Evolutionary conservation across 1,284 basidiomycete genomes (phyloP).

Genomic region (Austroboletus olivaceoglutinosus): DNA sequence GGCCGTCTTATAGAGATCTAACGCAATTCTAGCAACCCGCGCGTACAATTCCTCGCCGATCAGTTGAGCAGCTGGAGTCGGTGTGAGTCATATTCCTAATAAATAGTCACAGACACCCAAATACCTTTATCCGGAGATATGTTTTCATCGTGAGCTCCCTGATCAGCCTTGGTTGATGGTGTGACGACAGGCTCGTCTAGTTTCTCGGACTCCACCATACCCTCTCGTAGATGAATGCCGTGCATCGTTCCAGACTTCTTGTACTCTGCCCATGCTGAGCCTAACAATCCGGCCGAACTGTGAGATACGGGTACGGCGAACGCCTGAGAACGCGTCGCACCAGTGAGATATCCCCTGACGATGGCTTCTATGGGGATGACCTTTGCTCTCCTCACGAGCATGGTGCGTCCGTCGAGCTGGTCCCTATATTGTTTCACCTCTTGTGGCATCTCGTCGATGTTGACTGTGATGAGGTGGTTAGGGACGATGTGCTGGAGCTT

Average conservation of each 20-base stretch:
- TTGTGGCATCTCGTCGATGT: conserved; percentile 71
- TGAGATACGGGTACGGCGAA: conserved; percentile 9
- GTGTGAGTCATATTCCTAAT: conserved; percentile 7
- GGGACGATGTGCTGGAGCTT: conserved; percentile 77
- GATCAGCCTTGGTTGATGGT: conserved; percentile 95
- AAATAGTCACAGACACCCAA: conserved; percentile 7
- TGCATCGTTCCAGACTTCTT: conserved; percentile 87
- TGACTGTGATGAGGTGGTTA: conserved; percentile 81
- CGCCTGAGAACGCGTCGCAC: conserved; percentile 42
- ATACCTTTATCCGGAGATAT: conserved; percentile 88
- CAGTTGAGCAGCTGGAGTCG: conserved; percentile 53
- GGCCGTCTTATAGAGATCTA: conserved; percentile 76
- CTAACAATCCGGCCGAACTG: conserved; percentile 39
- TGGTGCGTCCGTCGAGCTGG: conserved; percentile 80
- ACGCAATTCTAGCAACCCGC: conserved; percentile 56
- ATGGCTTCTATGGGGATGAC: conserved; percentile 97
- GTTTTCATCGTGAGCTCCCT: conserved; percentile 95
- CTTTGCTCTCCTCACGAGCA: conserved; percentile 90
- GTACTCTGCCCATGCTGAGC: conserved; percentile 96
- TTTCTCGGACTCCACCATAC: conserved; percentile 84
- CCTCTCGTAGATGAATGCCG: conserved; percentile 74
- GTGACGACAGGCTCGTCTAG: conserved; percentile 88
- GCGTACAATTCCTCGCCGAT: conserved; percentile 68
- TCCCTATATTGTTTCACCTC: conserved; percentile 68
- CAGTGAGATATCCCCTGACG: conserved; percentile 94